phyloP scores from a whole-genome alignment of 441 rosid genomes.

The Populus hybrid region DNA sequence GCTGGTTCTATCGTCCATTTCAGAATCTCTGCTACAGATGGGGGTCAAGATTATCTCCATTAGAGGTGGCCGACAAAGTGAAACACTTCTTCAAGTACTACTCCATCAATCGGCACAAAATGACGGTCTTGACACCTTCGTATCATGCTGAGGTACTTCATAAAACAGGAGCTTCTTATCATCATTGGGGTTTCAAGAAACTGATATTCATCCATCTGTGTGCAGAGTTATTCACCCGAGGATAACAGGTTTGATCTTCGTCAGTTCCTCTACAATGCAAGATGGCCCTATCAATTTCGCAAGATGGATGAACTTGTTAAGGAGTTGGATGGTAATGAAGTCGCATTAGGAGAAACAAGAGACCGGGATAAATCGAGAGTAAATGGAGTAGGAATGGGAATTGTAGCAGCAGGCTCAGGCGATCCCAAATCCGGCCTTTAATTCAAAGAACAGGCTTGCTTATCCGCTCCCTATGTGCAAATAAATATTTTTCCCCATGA shows the following conservation, averaged over 20 bases:
- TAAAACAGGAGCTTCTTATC: neutral
- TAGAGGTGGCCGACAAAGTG: constrained; percentile 86
- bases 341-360: constrained; percentile 34
- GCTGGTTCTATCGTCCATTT: neutral
- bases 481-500: neutral
- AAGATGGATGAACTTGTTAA: constrained; percentile 81
- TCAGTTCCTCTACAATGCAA: constrained; percentile 76
- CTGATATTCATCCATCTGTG: neutral
- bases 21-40: constrained; percentile 96
- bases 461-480: neutral
- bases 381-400: constrained; percentile 42
- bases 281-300: constrained; percentile 83
- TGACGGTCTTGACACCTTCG: constrained; percentile 89
- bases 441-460: neutral
- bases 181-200: neutral
- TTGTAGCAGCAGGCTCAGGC: constrained; percentile 72
- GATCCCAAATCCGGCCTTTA: constrained; percentile 73
- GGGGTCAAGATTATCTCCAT: constrained; percentile 77
- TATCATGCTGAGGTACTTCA: constrained; percentile 81
- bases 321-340: constrained; percentile 50
- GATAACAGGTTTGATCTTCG: constrained; percentile 89
- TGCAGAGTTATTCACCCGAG: constrained; percentile 92
- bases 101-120: constrained; percentile 90
- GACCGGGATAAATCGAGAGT: constrained; percentile 13
- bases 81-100: constrained; percentile 88